Evolutionary conservation across 1,284 basidiomycete genomes (phyloP).

Genomic region (Leccinum ponderosum): DNA sequence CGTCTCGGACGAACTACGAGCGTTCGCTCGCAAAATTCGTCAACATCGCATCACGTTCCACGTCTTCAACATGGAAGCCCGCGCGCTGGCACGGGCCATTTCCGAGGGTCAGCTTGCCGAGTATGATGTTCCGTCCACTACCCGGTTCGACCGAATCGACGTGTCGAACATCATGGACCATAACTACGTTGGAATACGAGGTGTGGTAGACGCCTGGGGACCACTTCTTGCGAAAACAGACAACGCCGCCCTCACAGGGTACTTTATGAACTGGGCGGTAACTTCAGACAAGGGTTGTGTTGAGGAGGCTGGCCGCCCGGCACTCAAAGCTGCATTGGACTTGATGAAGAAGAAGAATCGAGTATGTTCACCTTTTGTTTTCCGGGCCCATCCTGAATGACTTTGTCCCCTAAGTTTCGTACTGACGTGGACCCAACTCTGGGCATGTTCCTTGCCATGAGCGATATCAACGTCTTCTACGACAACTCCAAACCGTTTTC

Average conservation of each 20-base stretch:
- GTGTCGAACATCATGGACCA: slow-evolving; percentile 46
- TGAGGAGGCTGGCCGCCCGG: slow-evolving; percentile 5
- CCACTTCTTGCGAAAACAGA: slow-evolving; percentile 34
- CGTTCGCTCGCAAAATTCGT: slow-evolving; percentile 36
- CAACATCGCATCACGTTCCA: slow-evolving; percentile 33
- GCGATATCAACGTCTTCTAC: slow-evolving; percentile 18
- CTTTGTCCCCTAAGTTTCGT: slow-evolving; percentile 13
- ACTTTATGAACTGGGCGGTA: slow-evolving; percentile 47
- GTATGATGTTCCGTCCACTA: not conserved
- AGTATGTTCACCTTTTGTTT: slow-evolving; percentile 12
- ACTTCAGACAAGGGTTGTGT: slow-evolving; percentile 17
- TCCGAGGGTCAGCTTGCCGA: not conserved
- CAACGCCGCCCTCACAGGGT: slow-evolving; percentile 39
- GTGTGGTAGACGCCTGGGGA: slow-evolving; percentile 37
- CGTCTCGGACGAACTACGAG: slow-evolving; percentile 38
- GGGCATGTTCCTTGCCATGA: slow-evolving; percentile 8
- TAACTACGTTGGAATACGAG: slow-evolving; percentile 40
- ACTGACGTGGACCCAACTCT: slow-evolving; percentile 2
- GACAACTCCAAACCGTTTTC: slow-evolving; percentile 31
- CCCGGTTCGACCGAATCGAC: slow-evolving; percentile 43
- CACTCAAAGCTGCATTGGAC: slow-evolving; percentile 1
- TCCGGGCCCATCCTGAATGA: not conserved
- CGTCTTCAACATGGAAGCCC: slow-evolving; percentile 15
- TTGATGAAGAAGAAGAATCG: slow-evolving; percentile 12
- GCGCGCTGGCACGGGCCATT: not conserved